Conservation (phyloP, 371 early-diverging fungal genomes). For the Coemansia sp. region DNA sequence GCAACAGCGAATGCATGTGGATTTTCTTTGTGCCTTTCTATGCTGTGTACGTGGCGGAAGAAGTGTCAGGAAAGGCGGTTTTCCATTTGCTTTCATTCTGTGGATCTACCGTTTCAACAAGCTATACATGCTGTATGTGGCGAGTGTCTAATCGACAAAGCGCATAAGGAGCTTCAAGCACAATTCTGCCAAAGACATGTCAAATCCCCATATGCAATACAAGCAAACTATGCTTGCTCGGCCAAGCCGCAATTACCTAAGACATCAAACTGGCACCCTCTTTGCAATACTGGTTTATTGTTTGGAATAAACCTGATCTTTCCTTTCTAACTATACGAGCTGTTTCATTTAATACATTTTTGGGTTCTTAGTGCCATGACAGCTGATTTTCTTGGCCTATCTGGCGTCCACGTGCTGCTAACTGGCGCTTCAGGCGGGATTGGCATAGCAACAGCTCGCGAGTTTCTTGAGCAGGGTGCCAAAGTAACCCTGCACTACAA, state of each 20-base stretch:
- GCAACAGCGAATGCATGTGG: neutral
- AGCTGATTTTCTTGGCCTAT: conserved; percentile 20
- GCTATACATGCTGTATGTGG: neutral
- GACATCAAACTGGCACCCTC: neutral
- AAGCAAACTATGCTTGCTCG: no score
- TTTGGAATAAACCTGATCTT: neutral
- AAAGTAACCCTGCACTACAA: conserved; percentile 55
- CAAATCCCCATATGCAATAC: no score
- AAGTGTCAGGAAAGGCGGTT: neutral
- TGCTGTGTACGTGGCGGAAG: neutral
- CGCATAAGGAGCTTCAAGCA: neutral
- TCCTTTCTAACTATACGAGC: neutral
- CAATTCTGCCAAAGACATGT: no score
- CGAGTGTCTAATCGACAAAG: neutral
- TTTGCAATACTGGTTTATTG: neutral
- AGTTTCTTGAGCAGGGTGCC: conserved; percentile 50
- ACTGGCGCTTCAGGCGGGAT: conserved; percentile 48
- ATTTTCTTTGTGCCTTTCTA: neutral
- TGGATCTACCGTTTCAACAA: neutral
- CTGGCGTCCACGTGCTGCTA: conserved; percentile 35
- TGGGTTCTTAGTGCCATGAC: neutral
- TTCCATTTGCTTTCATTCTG: neutral
- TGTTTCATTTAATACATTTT: neutral
- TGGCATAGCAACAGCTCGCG: conserved; percentile 30
- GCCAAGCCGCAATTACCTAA: no score